Evolutionary conservation across 2,329 filamentous ascomycete species (phyloP), one percentile per base, ranked within the genome.

Genomic region (Fusarium secorum): DNA sequence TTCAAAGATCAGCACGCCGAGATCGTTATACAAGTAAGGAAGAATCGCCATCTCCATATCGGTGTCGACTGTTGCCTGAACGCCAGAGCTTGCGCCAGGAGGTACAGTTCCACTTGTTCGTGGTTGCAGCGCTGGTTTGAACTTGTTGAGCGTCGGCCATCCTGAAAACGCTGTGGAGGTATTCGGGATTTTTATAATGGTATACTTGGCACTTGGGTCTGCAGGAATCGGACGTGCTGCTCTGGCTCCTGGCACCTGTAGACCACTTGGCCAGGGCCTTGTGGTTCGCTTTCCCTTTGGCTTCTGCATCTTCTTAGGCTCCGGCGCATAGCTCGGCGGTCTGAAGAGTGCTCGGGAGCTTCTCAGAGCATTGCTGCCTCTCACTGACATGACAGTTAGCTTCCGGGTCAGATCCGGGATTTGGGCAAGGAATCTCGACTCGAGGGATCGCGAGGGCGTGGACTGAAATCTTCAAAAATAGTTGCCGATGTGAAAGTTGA

Each of bases 1-100:
- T 9, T 75, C 74, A 55, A 74, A 81, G 17, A 76, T 74, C 22
- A 81, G 42, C 5, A 79, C 74, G 5, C 79, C 79, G 1, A 80
- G 70, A 49, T 81, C 79, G 24, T 79, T 70, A 53, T 80, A 80
- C 7, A 80, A 20, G 33, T 71, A 68, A 24, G 59, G 59, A 17
- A 72, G 33, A 39, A 48, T 45, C 49, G 17, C 30, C 35, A 41
- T 49, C 22, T 24, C 11, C 18, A 33, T 22, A 15, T 26, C 7
- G 46, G 7, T 42, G 15, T 11, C 32, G 11, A n/a, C 4, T 17
- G 24, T 15, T 20, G 45, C 45, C 20, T 22, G 7, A 4, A 20
- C 32, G 7, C 22, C 30, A 32, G 5, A 3, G 4, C 5, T 10
- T 48, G 28, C 28, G 6, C 49, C 48, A n/a, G 8, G n/a, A 6